Evolutionary conservation across 2,329 filamentous ascomycete species (phyloP), one percentile per base, ranked within the genome.

Genomic region (Fusarium devonianum): DNA sequence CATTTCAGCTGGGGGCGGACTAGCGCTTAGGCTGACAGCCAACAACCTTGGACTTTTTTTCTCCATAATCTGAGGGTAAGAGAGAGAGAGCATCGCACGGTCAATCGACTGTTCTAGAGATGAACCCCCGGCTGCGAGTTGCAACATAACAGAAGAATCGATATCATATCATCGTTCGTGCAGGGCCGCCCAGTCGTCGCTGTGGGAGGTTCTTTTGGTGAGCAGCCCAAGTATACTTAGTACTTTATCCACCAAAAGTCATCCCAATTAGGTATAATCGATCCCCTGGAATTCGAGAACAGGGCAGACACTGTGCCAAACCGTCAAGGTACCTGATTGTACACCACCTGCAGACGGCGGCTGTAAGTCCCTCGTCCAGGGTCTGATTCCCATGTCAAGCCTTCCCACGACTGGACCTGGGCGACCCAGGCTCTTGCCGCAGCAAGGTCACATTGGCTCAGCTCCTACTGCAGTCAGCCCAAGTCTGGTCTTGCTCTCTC

Each of bases 401-500:
- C 28, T 32, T 45, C 26, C 50, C 55, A 43, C 43, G 39, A 29
- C 53, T 59, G 55, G 44, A 41, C 35, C 44, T 52, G 11, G 54
- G 45, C 53, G 42, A 58, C 49, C 43, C 49, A 39, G 45, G 36
- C 46, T n/a, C n/a, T 59, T 60, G 42, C 56, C 51, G 46, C 41
- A 56, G 56, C 52, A 55, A 34, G 53, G 40, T 32, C 40, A 52
- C 55, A 53, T 44, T 57, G 51, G 55, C 55, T 23, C 36, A 8
- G 33, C 22, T 21, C 23, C 32, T 32, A 14, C 29, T 26, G 30
- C 17, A 28, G 40, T 37, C 42, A 38, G 42, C 39, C 39, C n/a
- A 14, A 19, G 11, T 12, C 16, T 32, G 32, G 22, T 29, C 26
- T 38, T 25, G 19, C 26, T 21, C 7, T 22, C 47, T 60, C 42